Evolutionary conservation across 495 filamentous ascomycete genomes (phyloP).

Genomic region (Penicillium riverlandense): DNA sequence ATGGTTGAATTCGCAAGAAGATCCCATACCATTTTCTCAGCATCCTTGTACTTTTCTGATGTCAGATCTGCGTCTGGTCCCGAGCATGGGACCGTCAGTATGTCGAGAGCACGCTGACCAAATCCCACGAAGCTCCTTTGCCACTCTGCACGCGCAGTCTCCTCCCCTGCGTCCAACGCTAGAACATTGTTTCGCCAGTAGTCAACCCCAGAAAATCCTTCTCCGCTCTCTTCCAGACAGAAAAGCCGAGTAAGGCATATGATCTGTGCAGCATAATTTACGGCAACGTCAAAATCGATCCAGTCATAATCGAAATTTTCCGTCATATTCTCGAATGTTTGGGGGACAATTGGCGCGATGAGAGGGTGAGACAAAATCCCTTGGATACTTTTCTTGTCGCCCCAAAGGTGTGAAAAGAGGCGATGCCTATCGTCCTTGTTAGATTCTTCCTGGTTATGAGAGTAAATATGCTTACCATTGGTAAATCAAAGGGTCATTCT

Average conservation of each 20-base stretch:
- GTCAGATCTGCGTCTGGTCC: neutral
- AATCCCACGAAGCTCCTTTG: neutral
- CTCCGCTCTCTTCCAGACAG: conserved; percentile 2
- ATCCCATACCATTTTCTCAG: conserved; percentile 1
- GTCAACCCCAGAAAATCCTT: conserved; percentile 4
- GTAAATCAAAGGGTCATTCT: conserved; percentile 11
- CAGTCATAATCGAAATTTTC: neutral
- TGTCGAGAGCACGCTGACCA: conserved; percentile 1
- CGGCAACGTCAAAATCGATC: neutral
- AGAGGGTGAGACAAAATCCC: neutral
- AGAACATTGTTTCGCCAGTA: conserved; percentile 3
- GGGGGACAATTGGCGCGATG: neutral
- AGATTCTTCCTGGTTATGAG: too few relatives aligned
- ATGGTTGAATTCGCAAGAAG: conserved; percentile 2
- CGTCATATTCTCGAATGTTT: neutral
- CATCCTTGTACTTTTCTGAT: conserved; percentile 4
- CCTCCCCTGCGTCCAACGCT: conserved; percentile 3
- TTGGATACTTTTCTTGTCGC: neutral
- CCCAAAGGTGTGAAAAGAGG: neutral
- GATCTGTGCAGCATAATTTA: conserved; percentile 1
- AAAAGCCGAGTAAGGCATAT: conserved; percentile 1
- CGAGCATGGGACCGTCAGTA: neutral
- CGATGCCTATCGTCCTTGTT: neutral
- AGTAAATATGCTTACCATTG: conserved; percentile 3
- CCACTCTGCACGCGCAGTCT: conserved; percentile 1